A percentile compares a stretch with the other conserved stretches of the same genome.
Evolutionary conservation across 352 stramenopile species (phyloP).

Genomic region (Blastocystis sp.): DNA sequence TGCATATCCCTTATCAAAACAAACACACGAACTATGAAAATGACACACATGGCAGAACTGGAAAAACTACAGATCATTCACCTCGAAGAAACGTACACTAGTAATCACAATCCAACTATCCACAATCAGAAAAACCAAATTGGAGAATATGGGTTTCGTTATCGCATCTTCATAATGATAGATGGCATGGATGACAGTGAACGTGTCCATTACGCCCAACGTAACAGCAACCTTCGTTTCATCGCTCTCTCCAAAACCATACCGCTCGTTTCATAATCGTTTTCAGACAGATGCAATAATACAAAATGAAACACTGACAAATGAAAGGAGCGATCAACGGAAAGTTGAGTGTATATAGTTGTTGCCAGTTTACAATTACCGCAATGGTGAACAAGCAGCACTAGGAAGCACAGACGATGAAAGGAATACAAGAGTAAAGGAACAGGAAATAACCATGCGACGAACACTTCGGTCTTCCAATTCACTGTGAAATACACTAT

Average conservation of each 20-base stretch:
- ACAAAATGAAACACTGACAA: neutral
- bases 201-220: neutral
- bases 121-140: neutral
- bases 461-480: neutral
- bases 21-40: neutral
- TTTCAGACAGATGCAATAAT: neutral
- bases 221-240: neutral
- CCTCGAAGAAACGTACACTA: neutral
- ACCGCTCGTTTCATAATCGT: neutral
- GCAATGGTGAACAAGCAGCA: too few species aligned
- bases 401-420: too few species aligned
- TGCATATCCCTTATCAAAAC: too few species aligned
- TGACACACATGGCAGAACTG: neutral
- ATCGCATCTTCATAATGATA: neutral
- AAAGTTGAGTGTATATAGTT: too few species aligned
- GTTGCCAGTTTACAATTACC: too few species aligned
- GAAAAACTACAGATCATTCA: neutral
- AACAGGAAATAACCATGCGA: neutral
- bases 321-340: neutral
- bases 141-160: neutral
- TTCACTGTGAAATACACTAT: neutral
- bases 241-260: neutral
- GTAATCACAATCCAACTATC: neutral
- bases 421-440: neutral
- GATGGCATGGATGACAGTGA: neutral